These are phyloP conservation scores for Yamadazyma phyllophila DNA, from an alignment of 805 yeast genomes.

Conservation along the genomic window DNA sequence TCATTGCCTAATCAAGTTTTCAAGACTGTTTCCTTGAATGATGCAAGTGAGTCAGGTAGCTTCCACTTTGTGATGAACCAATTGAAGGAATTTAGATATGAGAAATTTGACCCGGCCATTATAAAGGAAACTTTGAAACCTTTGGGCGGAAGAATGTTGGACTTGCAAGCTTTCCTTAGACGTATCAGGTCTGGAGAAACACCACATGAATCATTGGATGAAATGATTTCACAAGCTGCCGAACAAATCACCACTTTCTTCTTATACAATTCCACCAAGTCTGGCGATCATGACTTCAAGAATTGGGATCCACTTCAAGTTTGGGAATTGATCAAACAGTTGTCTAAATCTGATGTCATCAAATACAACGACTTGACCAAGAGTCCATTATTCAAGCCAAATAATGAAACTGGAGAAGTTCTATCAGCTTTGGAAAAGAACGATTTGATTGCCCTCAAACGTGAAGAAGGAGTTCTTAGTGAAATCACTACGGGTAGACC, in stretches of 20 bases:
- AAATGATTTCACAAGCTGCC: conserved; percentile 80
- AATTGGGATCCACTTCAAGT: conserved; percentile 78
- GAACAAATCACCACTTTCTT: conserved; percentile 86
- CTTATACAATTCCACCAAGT: conserved; percentile 29
- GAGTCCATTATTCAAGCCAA: conserved; percentile 59
- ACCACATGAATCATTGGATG: conserved; percentile 70
- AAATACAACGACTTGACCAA: conserved; percentile 51
- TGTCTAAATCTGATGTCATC: conserved; percentile 50
- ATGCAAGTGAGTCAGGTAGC: conserved; percentile 75
- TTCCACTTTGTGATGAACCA: conserved; percentile 64
- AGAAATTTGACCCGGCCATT: conserved; percentile 14
- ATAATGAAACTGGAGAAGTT: conserved; percentile 44
- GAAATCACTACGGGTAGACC: conserved; percentile 81
- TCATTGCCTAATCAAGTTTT: conserved; percentile 87
- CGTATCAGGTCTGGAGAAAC: conserved; percentile 86
- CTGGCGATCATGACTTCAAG: conserved; percentile 25
- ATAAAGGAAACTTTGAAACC: conserved; percentile 64
- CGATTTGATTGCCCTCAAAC: conserved; percentile 68
- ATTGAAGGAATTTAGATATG: conserved; percentile 29
- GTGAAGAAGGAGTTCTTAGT: conserved; percentile 72
- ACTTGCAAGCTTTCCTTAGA: conserved; percentile 84
- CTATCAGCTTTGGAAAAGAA: conserved; percentile 72
- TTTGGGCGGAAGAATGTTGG: conserved; percentile 93
- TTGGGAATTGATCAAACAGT: conserved; percentile 73
- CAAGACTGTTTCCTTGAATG: conserved; percentile 69